phyloP scores from a whole-genome alignment of 169 alveolate species.

The Babesia bovis region DNA sequence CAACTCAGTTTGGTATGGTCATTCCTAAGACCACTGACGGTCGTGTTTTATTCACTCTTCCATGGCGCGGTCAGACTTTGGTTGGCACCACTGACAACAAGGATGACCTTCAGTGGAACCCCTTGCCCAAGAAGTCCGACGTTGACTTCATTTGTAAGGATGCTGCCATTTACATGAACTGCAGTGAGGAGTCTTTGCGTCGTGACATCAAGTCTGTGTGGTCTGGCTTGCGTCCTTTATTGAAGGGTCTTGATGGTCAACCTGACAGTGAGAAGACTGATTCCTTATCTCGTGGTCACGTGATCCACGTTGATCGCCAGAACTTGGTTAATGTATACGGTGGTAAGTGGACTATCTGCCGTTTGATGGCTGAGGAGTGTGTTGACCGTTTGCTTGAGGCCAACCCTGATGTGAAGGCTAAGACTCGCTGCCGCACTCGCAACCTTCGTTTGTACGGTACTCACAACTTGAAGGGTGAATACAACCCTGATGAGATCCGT shows the following conservation, averaged over 20 bases:
- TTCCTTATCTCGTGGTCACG: constrained; percentile 88
- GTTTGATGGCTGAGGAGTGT: constrained; percentile 91
- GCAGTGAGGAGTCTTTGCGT: constrained; percentile 65
- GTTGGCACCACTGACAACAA: constrained; percentile 90
- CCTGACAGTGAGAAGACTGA: constrained; percentile 70
- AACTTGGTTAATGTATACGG: constrained; percentile 90
- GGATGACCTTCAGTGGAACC: constrained; percentile 72
- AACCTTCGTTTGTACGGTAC: constrained; percentile 66
- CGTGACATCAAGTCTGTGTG: constrained; percentile 54
- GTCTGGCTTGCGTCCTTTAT: constrained; percentile 48
- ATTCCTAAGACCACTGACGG: constrained; percentile 91
- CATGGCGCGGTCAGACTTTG: constrained; percentile 83
- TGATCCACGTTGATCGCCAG: constrained; percentile 79
- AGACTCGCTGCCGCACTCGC: constrained; percentile 73
- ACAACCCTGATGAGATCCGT: constrained; percentile 63
- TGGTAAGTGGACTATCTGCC: constrained; percentile 94
- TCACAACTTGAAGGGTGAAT: constrained; percentile 65
- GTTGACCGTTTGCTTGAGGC: constrained; percentile 66
- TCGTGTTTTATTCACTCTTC: constrained; percentile 87
- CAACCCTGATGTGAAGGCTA: constrained; percentile 50
- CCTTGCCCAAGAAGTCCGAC: constrained; percentile 75
- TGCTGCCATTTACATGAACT: constrained; percentile 69
- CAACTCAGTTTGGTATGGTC: constrained; percentile 83
- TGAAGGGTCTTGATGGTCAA: constrained; percentile 52
- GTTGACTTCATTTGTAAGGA: constrained; percentile 82